Base-by-base conservation (phyloP, 2,329 filamentous ascomycete species). In the Fusarium falciforme region DNA sequence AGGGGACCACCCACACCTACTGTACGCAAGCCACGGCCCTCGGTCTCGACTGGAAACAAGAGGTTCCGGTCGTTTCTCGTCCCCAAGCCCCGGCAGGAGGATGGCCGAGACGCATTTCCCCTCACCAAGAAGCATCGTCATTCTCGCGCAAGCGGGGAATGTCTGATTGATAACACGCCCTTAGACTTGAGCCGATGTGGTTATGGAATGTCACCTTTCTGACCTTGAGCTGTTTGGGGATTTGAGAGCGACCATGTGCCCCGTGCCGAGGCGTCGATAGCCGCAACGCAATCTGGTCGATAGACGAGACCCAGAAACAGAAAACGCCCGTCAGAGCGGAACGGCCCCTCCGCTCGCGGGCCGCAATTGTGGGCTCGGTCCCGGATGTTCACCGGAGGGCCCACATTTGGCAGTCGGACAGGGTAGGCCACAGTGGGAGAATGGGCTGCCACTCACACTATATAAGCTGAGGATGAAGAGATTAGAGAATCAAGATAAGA, bases 201-300 rank as follows among this genome's bases (percentile, higher is more conserved):
- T 40, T 25, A 52, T n/a, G 42, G 42, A 36, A 16, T 55, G 52
- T 20, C n/a, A 14, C 6, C 16, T 55, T n/a, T 33, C n/a, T 20
- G 22, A 29, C 54, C n/a, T 17, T 49, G 42, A 47, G 22, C 14
- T 47, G 42, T 22, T 57, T 36, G 33, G 12, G 17, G 12, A 35
- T 35, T 33, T 12, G 20, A 49, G 17, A 25, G 52, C 42, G 52
- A 63, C 40, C 68, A 72, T 69, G 75, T 75, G 72, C 71, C 25
- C 27, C 75, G 73, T 71, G 67, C 73, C 72, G 73, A 64, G 57
- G 61, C 40, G 58, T 69, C 67, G 69, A 75, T 71, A 71, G 52
- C 71, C 65, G 70, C 60, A 54, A 60, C 57, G 47, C 62, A 65
- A 67, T 25, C 64, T 74, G 66, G 60, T 62, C 35, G 47, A 64